Conservation (phyloP, 805 yeast genomes). For the Ogataea methanolica region DNA sequence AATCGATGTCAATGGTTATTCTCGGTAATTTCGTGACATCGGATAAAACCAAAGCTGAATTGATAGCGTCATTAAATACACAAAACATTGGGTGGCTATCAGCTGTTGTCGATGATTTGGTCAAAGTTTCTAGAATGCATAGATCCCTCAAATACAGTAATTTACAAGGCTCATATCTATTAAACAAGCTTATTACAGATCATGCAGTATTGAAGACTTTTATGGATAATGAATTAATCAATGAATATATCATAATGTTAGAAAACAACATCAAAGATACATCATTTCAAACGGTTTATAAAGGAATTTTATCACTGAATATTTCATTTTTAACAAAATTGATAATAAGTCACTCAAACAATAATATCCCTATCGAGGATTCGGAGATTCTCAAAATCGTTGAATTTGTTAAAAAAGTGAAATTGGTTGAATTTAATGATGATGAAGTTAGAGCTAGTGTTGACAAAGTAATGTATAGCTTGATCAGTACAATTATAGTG, state of each 20-base stretch:
- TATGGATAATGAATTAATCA: too few species aligned
- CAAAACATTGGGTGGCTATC: conserved; percentile 2
- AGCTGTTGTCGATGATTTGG: conserved; percentile 1
- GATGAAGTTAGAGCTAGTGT: background rate
- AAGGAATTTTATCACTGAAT: conserved; percentile 1
- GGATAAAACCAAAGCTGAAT: conserved; percentile 1
- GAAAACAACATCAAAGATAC: background rate
- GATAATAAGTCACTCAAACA: conserved; percentile 1
- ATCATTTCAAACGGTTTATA: background rate
- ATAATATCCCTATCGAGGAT: background rate
- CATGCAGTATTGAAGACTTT: background rate
- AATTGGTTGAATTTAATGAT: background rate
- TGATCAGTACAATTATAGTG: background rate
- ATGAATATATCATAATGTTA: too few species aligned
- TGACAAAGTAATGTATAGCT: background rate
- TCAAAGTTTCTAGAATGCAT: background rate
- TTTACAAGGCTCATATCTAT: conserved; percentile 6
- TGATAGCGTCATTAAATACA: conserved; percentile 1
- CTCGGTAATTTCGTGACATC: conserved; percentile 15
- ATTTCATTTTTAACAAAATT: conserved; percentile 12
- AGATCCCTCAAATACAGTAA: conserved; percentile 1
- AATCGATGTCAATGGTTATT: conserved; percentile 12
- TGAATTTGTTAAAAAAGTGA: background rate
- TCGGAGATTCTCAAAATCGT: too few species aligned
- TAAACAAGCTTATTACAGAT: background rate